A percentile compares a stretch with the other conserved stretches of the same genome.
Evolutionary conservation across 306 rosid genomes (phyloP).

Genomic region (Glycyrrhiza uralensis): DNA sequence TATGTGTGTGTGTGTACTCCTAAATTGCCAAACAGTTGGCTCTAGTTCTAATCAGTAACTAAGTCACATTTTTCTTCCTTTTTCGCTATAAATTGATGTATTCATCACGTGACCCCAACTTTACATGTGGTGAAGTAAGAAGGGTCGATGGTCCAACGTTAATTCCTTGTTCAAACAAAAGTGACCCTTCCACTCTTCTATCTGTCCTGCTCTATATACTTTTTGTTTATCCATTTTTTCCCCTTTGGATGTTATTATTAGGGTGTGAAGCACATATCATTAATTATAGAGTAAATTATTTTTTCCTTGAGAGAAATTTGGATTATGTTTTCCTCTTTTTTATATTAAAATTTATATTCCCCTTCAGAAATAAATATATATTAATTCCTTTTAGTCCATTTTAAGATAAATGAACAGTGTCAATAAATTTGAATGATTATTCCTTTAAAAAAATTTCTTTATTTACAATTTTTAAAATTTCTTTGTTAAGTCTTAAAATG

Average conservation of each 20-base stretch:
- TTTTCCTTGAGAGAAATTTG: too few relatives aligned
- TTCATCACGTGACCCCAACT: slow-evolving; percentile 11
- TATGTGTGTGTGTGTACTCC: neutral
- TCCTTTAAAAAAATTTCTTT: too few relatives aligned
- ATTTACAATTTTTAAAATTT: too few relatives aligned
- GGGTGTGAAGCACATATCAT: neutral
- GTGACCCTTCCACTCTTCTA: neutral
- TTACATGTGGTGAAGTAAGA: neutral
- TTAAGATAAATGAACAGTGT: too few relatives aligned
- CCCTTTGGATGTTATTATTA: neutral
- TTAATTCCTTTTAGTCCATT: too few relatives aligned
- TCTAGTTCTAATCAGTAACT: neutral
- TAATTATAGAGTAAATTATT: too few relatives aligned
- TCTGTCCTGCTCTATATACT: neutral
- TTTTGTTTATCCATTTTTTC: neutral
- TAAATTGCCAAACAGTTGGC: neutral
- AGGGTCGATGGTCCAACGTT: neutral
- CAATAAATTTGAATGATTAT: too few relatives aligned
- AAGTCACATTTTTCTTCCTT: neutral
- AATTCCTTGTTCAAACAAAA: neutral
- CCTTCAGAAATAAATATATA: too few relatives aligned
- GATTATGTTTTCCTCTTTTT: too few relatives aligned
- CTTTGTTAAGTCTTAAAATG: too few relatives aligned
- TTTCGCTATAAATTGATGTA: neutral
- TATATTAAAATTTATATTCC: too few relatives aligned